Conservation (phyloP, 2,329 filamentous ascomycete species). For the Penicillium sp. region DNA sequence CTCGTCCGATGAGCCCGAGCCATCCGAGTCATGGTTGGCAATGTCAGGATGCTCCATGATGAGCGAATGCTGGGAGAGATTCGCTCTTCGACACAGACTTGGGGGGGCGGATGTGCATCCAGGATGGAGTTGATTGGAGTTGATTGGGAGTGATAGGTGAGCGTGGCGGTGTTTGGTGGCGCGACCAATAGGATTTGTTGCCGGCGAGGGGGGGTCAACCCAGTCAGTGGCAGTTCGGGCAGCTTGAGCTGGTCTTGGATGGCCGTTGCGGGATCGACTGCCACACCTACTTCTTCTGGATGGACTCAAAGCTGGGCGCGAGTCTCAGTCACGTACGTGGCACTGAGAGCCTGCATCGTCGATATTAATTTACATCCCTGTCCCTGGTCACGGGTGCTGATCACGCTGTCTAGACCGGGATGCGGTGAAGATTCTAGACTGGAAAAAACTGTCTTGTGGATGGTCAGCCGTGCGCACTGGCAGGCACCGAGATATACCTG, state of each 20-base stretch:
- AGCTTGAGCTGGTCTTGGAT: conserved; percentile 3
- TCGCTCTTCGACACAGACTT: background rate
- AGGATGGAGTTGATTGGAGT: conserved; percentile 6
- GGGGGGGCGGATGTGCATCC: background rate
- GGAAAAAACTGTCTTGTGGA: background rate
- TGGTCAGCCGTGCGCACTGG: background rate
- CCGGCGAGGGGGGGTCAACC: conserved; percentile 1
- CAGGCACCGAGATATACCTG: background rate
- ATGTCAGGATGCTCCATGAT: conserved; percentile 51
- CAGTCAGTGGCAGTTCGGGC: background rate
- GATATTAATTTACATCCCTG: conserved; percentile 4
- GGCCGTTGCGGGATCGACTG: conserved; percentile 4
- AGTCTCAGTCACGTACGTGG: conserved; percentile 9
- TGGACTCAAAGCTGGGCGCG: background rate
- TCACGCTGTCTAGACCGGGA: background rate
- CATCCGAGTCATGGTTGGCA: conserved; percentile 45
- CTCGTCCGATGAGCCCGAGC: conserved; percentile 48
- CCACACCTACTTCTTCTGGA: background rate
- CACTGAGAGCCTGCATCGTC: background rate
- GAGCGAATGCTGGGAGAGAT: conserved; percentile 23
- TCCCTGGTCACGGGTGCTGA: conserved; percentile 1
- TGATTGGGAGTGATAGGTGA: conserved; percentile 26
- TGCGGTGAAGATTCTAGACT: background rate
- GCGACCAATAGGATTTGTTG: conserved; percentile 9
- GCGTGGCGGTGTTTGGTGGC: conserved; percentile 33